These are phyloP conservation scores for Hydnomerulius pinastri DNA, from an alignment of 768 basidiomycete genomes.

Conservation along the genomic window DNA sequence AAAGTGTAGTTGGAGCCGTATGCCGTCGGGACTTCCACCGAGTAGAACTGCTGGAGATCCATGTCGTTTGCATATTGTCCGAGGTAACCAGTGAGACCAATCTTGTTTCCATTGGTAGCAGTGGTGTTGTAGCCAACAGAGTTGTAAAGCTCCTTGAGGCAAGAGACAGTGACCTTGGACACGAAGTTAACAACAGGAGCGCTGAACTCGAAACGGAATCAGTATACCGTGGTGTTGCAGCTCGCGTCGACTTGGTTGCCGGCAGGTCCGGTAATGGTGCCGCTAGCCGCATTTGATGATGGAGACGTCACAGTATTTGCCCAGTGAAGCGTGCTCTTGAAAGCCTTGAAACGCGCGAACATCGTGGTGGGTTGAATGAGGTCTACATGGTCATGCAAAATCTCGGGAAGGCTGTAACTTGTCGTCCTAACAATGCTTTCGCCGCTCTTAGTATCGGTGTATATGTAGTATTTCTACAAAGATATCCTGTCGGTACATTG, in stretches of 20 bases:
- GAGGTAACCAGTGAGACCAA: conserved; percentile 58
- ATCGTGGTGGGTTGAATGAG: conserved; percentile 73
- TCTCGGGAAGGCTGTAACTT: conserved; percentile 62
- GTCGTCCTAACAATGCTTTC: conserved; percentile 66
- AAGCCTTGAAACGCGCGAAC: conserved; percentile 51
- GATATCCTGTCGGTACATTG: not conserved
- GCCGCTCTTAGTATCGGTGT: conserved; percentile 53
- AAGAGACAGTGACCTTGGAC: conserved; percentile 50
- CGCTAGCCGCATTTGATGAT: conserved; percentile 1
- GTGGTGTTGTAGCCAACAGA: conserved; percentile 46
- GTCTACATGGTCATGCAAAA: conserved; percentile 62
- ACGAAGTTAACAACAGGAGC: conserved; percentile 8
- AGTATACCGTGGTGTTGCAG: conserved; percentile 42
- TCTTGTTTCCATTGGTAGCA: conserved; percentile 44
- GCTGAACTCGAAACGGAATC: not conserved
- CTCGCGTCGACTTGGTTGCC: conserved; percentile 45
- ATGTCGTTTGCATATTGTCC: conserved; percentile 53
- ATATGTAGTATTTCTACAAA: conserved; percentile 61
- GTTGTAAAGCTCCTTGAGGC: conserved; percentile 59
- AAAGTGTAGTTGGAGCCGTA: conserved; percentile 52
- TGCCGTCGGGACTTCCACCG: conserved; percentile 49
- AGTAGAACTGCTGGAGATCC: conserved; percentile 56
- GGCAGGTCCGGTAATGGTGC: conserved; percentile 29
- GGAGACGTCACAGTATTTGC: conserved; percentile 10
- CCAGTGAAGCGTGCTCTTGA: conserved; percentile 43